Base-by-base conservation (phyloP, 1,284 basidiomycete species). In the Cutaneotrichosporon spelunceum region DNA sequence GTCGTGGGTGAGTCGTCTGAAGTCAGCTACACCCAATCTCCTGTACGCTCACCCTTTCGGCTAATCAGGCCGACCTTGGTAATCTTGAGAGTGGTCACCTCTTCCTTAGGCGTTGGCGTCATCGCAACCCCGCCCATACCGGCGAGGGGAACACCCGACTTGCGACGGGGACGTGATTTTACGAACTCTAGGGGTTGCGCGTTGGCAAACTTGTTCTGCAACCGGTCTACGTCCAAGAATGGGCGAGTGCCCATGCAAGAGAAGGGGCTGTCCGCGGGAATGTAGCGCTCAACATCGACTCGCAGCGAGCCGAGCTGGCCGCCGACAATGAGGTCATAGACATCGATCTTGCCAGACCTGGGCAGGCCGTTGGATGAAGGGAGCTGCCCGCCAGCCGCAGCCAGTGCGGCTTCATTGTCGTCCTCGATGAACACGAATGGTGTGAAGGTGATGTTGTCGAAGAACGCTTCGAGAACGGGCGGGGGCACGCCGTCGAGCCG, bases 371-470 rank as follows among this genome's bases (percentile, higher is more conserved):
- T 29, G 4, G 54, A 24, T 0, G 59, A 24, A 6, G 50, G 45
- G 13, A 42, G 14, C 13, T 49, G 27, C 10, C 27, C 47, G 1
- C 64, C 64, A 6, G 59, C 36, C 0, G 61, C 61, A 6, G 64
- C 64, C 5, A 66, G 56, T 1, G 59, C 50, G 2, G 64, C 64
- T 42, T 66, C 64, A 14, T 63, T 57, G 56, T 66, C 64, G 59
- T 66, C 64, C 49, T 66, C 64, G 33, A 97, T 89, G 72, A 94
- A 97, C 62, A 97, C 90, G 80, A 99, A 99, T 0, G 89, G 95
- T 50, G 88, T 91, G 79, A 89, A 93, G 24, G 92, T 88, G 59
- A 94, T 93, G 72, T 99, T 98, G 80, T 99, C 95, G 76, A 89
- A 99, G 73, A 95, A 93, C 68, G 90, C 93, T 74, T 95, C 93